Base-by-base conservation (phyloP, 805 yeast genomes). In the Ascoidea tarda region DNA sequence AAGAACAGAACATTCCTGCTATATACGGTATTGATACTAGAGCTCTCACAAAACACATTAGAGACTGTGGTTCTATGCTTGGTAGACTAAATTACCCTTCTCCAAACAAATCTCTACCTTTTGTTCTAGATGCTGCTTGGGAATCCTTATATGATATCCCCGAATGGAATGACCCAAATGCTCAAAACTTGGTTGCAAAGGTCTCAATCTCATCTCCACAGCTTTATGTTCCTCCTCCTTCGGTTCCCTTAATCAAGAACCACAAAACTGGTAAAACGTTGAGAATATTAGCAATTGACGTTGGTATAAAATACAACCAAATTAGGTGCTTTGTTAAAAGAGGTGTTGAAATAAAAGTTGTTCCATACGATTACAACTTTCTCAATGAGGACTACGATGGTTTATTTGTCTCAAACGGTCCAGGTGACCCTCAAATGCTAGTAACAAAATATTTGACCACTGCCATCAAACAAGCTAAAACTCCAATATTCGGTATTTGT, bases 1-100 rank as follows among this genome's bases (percentile, higher is more conserved):
- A 88, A 69, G 84, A 82, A 62, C 84, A 91, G 70, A 86, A 86
- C 58, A 76, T 93, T 60, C 99, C 99, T 52, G 99, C 98, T 58
- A 79, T 93, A 55, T 93, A 91, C 64, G 99, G 97, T 73, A 91
- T 93, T 57, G 99, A 93, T 71, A 93, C 99, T 58, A 85, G 99
- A 75, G 78, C 88, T 52, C 76, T 93, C 64, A 93, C 99, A 61
- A 90, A 93, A 73, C 83, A 81, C 68, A 83, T 93, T 66, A 87
- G 99, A 74, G 84, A 84, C 62, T 77, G 79, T 56, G 99, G 99
- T 69, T 85, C 96, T 48, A 88, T 95, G 66, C 75, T 93, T 58
- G 97, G 97, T 67, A 82, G 97, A 71, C 71, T 91, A 6, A 60
- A 63, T 33, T 51, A 72, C 51, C 55, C 63, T 31, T 59, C 63